Evolutionary conservation across 2,329 filamentous ascomycete genomes (phyloP).

Genomic region (Monosporascus ibericus): DNA sequence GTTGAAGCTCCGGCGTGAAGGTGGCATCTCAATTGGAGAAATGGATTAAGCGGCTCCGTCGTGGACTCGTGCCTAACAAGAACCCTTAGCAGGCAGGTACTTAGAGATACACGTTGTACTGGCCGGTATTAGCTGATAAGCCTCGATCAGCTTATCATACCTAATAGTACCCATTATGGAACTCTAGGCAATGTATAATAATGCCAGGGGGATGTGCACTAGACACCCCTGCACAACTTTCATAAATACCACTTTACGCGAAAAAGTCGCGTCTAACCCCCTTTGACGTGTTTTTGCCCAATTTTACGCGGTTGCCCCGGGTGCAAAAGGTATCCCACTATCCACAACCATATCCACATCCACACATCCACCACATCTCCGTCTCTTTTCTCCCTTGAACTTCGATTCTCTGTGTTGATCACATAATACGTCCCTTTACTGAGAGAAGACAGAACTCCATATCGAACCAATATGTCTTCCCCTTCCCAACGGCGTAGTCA

Average conservation of each 20-base stretch:
- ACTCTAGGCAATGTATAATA: too few relatives aligned
- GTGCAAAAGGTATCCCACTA: constrained; percentile 2
- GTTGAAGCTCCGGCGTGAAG: constrained; percentile 1
- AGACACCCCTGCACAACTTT: constrained; percentile 12
- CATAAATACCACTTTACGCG: constrained; percentile 25
- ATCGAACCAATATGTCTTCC: constrained; percentile 50
- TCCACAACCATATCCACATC: neutral
- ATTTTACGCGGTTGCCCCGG: constrained; percentile 18
- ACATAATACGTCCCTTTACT: neutral
- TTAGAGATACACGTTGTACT: too few relatives aligned
- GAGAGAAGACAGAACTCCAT: constrained; percentile 1
- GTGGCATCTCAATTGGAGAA: constrained; percentile 13
- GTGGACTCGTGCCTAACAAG: neutral
- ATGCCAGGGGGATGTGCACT: neutral
- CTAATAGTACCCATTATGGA: too few relatives aligned
- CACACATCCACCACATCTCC: neutral
- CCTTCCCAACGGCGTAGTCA: constrained; percentile 47
- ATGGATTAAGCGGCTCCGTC: constrained; percentile 14
- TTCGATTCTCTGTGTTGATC: neutral
- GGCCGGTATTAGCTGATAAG: too few relatives aligned
- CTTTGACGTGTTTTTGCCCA: constrained; percentile 18
- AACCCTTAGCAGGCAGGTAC: neutral
- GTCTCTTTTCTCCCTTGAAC: neutral
- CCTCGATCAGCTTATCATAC: too few relatives aligned
- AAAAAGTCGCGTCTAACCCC: constrained; percentile 17